Percentiles rank a stretch among this genome's conserved stretches.
These are phyloP conservation scores for Cryptococcus sp. DNA, from an alignment of 1,284 basidiomycete species.

Conservation along the genomic window DNA sequence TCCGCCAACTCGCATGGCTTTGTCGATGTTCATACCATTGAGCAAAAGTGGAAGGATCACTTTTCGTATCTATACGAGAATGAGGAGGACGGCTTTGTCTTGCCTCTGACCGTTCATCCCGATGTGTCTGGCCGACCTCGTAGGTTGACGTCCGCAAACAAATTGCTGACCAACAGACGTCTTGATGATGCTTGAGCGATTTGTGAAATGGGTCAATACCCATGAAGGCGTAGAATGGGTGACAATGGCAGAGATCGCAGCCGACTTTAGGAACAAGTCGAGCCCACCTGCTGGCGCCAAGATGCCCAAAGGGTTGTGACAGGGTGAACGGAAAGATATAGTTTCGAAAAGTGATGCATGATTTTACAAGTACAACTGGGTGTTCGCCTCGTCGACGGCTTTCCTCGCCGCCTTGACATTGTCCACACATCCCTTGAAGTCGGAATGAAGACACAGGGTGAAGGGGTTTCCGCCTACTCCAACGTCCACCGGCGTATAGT, in stretches of 20 bases:
- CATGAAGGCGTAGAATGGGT: conserved; percentile 69
- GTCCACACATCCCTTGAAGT: conserved; percentile 20
- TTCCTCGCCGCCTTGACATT: conserved; percentile 19
- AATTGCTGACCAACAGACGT: conserved; percentile 47
- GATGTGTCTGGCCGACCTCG: conserved; percentile 57
- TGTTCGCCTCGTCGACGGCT: conserved; percentile 24
- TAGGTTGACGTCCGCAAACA: conserved; percentile 17
- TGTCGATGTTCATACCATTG: conserved; percentile 64
- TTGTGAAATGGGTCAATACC: conserved; percentile 71
- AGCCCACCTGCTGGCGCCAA: conserved; percentile 23
- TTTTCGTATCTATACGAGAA: conserved; percentile 60
- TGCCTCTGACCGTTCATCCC: conserved; percentile 71
- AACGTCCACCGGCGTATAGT: conserved; percentile 17
- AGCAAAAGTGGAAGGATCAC: conserved; percentile 70
- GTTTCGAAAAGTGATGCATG: neutral
- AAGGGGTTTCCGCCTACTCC: conserved; percentile 22
- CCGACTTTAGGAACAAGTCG: conserved; percentile 27
- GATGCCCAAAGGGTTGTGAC: conserved; percentile 21
- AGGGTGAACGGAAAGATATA: too few relatives aligned
- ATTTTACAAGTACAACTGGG: conserved; percentile 18
- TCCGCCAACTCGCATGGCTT: conserved; percentile 64
- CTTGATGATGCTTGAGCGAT: conserved; percentile 70
- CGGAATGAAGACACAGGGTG: conserved; percentile 29
- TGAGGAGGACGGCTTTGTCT: conserved; percentile 61
- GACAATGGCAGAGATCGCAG: conserved; percentile 52